Percentiles rank a stretch among this genome's conserved stretches.
phyloP scores from a whole-genome alignment of 2,329 filamentous ascomycete genomes.

The Daldinia sp. region DNA sequence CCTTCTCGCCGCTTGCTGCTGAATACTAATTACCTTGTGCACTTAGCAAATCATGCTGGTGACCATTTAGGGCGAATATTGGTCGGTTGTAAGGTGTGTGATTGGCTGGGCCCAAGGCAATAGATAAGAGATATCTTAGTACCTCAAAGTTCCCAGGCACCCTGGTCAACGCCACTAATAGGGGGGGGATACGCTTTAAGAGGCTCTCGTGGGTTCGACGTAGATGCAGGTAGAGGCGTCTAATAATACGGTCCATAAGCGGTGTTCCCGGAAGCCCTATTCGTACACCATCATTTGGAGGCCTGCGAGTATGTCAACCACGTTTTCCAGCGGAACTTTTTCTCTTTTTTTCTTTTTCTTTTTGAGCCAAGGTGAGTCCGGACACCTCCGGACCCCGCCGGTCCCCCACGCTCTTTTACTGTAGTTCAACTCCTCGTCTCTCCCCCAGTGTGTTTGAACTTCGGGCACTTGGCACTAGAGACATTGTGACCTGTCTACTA shows the following conservation, averaged over 20 bases:
- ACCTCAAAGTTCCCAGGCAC: slow-evolving; percentile 18
- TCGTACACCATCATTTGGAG: slow-evolving; percentile 10
- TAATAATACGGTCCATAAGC: slow-evolving; percentile 25
- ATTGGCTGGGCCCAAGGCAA: slow-evolving; percentile 30
- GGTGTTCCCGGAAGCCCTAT: slow-evolving; percentile 13
- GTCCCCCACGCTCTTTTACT: slow-evolving; percentile 23
- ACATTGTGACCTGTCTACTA: slow-evolving; percentile 16
- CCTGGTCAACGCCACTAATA: slow-evolving; percentile 32
- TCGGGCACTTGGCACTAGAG: slow-evolving; percentile 18
- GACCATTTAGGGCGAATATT: slow-evolving; percentile 33
- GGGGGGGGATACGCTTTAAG: slow-evolving; percentile 27
- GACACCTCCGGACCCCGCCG: slow-evolving; percentile 8
- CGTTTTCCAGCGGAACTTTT: slow-evolving; percentile 7
- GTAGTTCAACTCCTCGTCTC: slow-evolving; percentile 12
- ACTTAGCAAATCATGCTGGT: slow-evolving; percentile 36
- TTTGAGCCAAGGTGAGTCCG: not conserved
- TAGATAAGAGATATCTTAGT: slow-evolving; percentile 37
- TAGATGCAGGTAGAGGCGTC: slow-evolving; percentile 22
- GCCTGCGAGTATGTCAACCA: slow-evolving; percentile 11
- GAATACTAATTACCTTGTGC: slow-evolving; percentile 33
- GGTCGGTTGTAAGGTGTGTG: slow-evolving; percentile 13
- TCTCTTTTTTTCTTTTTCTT: too few relatives aligned
- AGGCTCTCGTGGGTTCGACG: slow-evolving; percentile 29
- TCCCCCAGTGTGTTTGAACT: not conserved
- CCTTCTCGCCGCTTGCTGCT: slow-evolving; percentile 18